These are phyloP conservation scores for Trichoderma gracile DNA, from an alignment of 2,329 filamentous ascomycete species.

Conservation along the genomic window DNA sequence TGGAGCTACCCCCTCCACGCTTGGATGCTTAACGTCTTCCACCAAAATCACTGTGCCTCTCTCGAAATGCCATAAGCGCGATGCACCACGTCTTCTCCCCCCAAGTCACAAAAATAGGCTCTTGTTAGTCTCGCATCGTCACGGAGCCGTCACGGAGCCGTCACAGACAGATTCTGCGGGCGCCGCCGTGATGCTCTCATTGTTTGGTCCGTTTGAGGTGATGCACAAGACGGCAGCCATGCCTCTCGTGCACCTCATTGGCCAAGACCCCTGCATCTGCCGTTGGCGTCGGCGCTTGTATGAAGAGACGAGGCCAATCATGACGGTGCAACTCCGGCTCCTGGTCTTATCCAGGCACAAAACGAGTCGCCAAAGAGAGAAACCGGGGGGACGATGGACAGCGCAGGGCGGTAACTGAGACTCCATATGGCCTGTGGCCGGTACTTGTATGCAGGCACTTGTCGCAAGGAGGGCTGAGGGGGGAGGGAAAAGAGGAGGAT, in stretches of 20 bases:
- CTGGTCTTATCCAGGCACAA: slow-evolving; percentile 18
- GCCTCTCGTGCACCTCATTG: slow-evolving; percentile 22
- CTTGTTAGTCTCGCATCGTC: slow-evolving; percentile 9
- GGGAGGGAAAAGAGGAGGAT: slow-evolving; percentile 6
- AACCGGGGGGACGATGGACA: slow-evolving; percentile 14
- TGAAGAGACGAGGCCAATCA: slow-evolving; percentile 23
- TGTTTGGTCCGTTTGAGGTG: slow-evolving; percentile 13
- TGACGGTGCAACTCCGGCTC: not conserved
- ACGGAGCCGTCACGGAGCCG: slow-evolving; percentile 14
- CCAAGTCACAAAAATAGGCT: slow-evolving; percentile 20
- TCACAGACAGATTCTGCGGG: slow-evolving; percentile 17
- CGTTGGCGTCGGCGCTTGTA: slow-evolving; percentile 25
- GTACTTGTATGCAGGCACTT: slow-evolving; percentile 23
- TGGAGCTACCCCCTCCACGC: not conserved
- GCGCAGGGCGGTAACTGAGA: slow-evolving; percentile 24
- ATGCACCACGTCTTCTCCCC: not conserved
- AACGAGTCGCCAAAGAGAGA: slow-evolving; percentile 8
- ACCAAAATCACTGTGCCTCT: slow-evolving; percentile 18
- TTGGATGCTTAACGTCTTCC: not conserved
- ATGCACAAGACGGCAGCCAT: not conserved
- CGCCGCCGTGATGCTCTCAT: slow-evolving; percentile 12
- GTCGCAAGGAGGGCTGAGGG: not conserved
- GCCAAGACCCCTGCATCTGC: slow-evolving; percentile 9
- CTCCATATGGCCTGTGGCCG: slow-evolving; percentile 7
- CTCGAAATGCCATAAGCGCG: slow-evolving; percentile 19